A percentile compares a stretch with the other conserved stretches of the same genome.
phyloP scores from a whole-genome alignment of 1,139 yeast species.

The Scheffersomyces insectosa region DNA sequence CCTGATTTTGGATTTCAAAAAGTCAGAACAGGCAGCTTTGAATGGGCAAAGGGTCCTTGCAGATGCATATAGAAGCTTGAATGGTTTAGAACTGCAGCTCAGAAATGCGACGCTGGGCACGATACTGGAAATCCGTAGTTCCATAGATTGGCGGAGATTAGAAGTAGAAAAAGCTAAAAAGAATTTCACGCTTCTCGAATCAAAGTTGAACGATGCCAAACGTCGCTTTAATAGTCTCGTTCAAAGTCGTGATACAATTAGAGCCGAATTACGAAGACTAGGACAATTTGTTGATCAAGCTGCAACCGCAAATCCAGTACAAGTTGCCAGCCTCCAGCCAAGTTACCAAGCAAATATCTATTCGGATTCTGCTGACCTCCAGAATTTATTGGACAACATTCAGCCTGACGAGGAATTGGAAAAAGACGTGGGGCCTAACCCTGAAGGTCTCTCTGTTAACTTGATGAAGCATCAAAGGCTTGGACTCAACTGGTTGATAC shows the following conservation, averaged over 20 bases:
- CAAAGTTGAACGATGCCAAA: not conserved
- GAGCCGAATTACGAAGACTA: not conserved
- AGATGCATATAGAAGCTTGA: not conserved
- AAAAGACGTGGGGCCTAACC: slow-evolving; percentile 58
- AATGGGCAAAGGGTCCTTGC: slow-evolving; percentile 1
- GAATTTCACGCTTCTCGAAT: not conserved
- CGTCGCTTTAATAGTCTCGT: not conserved
- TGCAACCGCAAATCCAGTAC: not conserved
- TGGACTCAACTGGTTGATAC: slow-evolving; percentile 80
- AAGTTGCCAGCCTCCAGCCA: not conserved
- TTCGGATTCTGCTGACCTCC: slow-evolving; percentile 41
- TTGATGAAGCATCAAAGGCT: slow-evolving; percentile 81
- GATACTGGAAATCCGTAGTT: not conserved
- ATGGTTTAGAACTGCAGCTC: not conserved
- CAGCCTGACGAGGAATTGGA: slow-evolving; percentile 53
- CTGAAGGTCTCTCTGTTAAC: slow-evolving; percentile 63
- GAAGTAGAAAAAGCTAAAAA: not conserved
- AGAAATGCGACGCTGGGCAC: no score
- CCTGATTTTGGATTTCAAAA: no score
- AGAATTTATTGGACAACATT: slow-evolving; percentile 65
- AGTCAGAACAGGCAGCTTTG: not conserved
- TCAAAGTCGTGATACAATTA: not conserved
- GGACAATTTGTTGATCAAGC: not conserved
- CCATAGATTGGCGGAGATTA: not conserved
- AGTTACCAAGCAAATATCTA: slow-evolving; percentile 22